phyloP scores from a whole-genome alignment of 164 flowering plant species.

The Magnolia sinica region DNA sequence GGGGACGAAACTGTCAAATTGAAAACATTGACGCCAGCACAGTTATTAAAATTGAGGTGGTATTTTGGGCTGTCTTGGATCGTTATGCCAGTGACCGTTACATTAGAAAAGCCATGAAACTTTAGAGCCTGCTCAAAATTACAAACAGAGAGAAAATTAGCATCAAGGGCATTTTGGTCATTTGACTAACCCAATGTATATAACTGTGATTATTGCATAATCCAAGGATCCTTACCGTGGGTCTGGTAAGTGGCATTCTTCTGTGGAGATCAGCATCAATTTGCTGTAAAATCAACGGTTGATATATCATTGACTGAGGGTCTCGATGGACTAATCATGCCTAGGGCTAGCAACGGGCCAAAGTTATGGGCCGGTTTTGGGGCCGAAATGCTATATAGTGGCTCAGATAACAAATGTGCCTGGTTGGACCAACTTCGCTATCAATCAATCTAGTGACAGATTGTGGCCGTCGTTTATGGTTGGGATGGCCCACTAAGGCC shows the following conservation, averaged over 20 bases:
- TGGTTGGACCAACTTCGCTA: no score
- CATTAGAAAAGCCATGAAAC: conserved; percentile 32
- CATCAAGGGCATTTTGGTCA: neutral
- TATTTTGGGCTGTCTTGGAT: conserved; percentile 38
- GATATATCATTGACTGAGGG: neutral
- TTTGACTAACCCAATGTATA: neutral
- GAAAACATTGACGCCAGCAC: conserved; percentile 28
- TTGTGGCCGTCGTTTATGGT: no score
- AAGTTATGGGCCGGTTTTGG: neutral
- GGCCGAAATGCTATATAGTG: no score
- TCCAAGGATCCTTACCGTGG: conserved; percentile 25
- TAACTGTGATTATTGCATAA: no score
- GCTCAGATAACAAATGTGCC: neutral
- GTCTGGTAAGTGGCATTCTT: conserved; percentile 34
- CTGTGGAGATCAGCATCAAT: conserved; percentile 14
- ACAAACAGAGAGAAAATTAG: neutral
- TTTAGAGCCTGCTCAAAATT: conserved; percentile 26
- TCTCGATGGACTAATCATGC: no score
- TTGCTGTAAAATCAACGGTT: conserved; percentile 8
- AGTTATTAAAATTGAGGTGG: conserved; percentile 45
- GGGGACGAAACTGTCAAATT: conserved; percentile 30
- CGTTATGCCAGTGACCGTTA: conserved; percentile 28
- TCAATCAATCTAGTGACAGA: no score
- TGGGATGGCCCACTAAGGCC: no score
- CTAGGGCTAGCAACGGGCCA: neutral